A percentile compares a stretch with the other conserved stretches of the same genome.
Conservation (phyloP, 2,329 filamentous ascomycete species). For the Aspergillus transmontanensis region DNA sequence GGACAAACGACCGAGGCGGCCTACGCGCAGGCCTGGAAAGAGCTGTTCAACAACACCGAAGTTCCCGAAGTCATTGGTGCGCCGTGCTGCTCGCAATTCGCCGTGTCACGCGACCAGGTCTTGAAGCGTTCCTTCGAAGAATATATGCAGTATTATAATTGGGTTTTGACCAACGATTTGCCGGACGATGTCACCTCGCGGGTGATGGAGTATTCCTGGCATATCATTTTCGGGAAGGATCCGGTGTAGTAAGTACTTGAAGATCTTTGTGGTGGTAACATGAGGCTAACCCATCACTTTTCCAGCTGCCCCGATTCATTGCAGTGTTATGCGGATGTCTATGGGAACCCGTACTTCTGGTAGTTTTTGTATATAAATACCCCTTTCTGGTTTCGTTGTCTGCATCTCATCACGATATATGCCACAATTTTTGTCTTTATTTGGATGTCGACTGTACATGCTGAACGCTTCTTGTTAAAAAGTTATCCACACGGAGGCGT, state of each 20-base stretch:
- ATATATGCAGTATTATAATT: slow-evolving; percentile 50
- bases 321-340: slow-evolving; percentile 65
- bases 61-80: slow-evolving; percentile 56
- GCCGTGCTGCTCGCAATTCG: slow-evolving; percentile 68
- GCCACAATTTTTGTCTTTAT: slow-evolving; percentile 9
- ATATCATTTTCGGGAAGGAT: slow-evolving; percentile 47
- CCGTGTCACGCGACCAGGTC: slow-evolving; percentile 56
- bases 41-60: slow-evolving; percentile 45
- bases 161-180: slow-evolving; percentile 51
- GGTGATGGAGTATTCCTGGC: slow-evolving; percentile 59
- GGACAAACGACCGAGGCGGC: slow-evolving; percentile 30
- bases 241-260: slow-evolving; percentile 19
- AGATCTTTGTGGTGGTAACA: not conserved
- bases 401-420: slow-evolving; percentile 13
- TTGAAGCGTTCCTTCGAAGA: slow-evolving; percentile 43
- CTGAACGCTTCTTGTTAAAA: not conserved
- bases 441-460: not conserved
- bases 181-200: slow-evolving; percentile 51
- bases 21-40: slow-evolving; percentile 35
- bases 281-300: slow-evolving; percentile 5
- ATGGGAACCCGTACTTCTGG: slow-evolving; percentile 44
- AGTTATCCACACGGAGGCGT: not conserved
- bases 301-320: slow-evolving; percentile 60
- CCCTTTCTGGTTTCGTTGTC: slow-evolving; percentile 10
- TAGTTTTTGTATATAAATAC: slow-evolving; percentile 25